Base-by-base conservation (phyloP, 768 basidiomycete species). In the Gyrodon lividus region DNA sequence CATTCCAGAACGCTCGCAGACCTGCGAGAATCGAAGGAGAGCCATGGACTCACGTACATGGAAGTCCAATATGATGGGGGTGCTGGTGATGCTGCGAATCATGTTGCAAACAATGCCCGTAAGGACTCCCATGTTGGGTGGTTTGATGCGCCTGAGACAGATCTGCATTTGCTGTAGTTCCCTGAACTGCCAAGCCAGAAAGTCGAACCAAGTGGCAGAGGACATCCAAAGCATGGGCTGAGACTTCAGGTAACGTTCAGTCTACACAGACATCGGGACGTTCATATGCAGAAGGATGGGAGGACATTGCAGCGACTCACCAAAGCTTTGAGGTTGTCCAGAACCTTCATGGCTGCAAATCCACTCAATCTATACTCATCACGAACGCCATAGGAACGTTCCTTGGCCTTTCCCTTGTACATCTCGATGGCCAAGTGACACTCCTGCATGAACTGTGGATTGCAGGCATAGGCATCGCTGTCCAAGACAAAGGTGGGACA, bases 381-480 rank as follows among this genome's bases (percentile, higher is more conserved):
- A 6, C 43, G 3, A 4, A 58, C 50, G 0, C 53, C 50, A 55
- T 55, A 58, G 1, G 39, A 50, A 9, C 43, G 39, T 4, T 51
- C 44, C 20, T 55, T 48, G 4, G 39, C 49, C 22, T 51, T 24
- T 33, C 16, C 46, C 12, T 43, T 38, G 31, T 55, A 45, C 37
- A 55, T 35, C 17, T 46, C 30, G 28, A 33, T n/a, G 6, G 34
- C 34, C 0, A 14, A n/a, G 3, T 19, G 8, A 23, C 44, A 46
- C 26, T 31, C 44, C 5, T 20, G 22, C 26, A 46, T 17, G 44
- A 28, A 46, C 2, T 31, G 6, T 30, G 28, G 28, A n/a, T 24
- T 33, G 14, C 26, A n/a, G n/a, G 26, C 30, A 8, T 57, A 75
- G 31, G 51, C 52, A 43, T 53, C 23, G 12, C 28, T 56, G 35